Percentiles rank a stretch among this genome's conserved stretches.
Conservation (phyloP, 257 asterid species). For the Orobanche coerulescens region DNA sequence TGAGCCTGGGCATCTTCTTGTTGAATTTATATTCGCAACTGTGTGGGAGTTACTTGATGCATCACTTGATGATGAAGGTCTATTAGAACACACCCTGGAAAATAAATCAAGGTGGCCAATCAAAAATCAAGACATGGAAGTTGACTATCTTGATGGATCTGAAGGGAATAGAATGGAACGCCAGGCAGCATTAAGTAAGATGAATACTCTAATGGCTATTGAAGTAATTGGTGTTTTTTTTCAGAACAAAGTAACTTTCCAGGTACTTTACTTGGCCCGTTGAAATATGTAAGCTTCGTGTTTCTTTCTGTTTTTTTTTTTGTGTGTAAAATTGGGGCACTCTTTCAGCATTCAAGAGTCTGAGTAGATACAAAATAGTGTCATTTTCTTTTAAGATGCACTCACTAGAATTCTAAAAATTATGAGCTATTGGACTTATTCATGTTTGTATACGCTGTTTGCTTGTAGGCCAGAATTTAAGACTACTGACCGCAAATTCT, state of each 20-base stretch:
- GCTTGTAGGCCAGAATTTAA: slow-evolving; percentile 65
- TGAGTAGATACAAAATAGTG: slow-evolving; percentile 14
- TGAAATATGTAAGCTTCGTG: slow-evolving; percentile 69
- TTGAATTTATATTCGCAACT: slow-evolving; percentile 54
- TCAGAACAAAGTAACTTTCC: slow-evolving; percentile 50
- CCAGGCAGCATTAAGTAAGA: slow-evolving; percentile 54
- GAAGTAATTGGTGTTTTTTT: slow-evolving; percentile 84
- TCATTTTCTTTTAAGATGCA: slow-evolving; percentile 3
- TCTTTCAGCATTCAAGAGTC: not conserved
- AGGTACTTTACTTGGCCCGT: slow-evolving; percentile 76
- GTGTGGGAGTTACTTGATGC: slow-evolving; percentile 94
- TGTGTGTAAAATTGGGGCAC: not conserved
- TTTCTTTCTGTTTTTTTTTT: slow-evolving; percentile 12
- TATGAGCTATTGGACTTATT: slow-evolving; percentile 7
- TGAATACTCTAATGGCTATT: slow-evolving; percentile 69
- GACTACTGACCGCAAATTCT: slow-evolving; percentile 66
- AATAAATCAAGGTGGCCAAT: slow-evolving; percentile 73
- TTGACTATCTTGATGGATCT: slow-evolving; percentile 51
- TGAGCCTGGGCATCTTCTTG: slow-evolving; percentile 74
- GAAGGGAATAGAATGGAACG: slow-evolving; percentile 58
- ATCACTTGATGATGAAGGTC: slow-evolving; percentile 84
- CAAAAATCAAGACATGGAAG: slow-evolving; percentile 69
- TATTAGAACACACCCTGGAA: slow-evolving; percentile 64
- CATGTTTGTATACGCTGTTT: slow-evolving; percentile 16
- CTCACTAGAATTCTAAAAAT: slow-evolving; percentile 8